Evolutionary conservation across 2,329 filamentous ascomycete species (phyloP).

Genomic region (Beauveria medogensis): DNA sequence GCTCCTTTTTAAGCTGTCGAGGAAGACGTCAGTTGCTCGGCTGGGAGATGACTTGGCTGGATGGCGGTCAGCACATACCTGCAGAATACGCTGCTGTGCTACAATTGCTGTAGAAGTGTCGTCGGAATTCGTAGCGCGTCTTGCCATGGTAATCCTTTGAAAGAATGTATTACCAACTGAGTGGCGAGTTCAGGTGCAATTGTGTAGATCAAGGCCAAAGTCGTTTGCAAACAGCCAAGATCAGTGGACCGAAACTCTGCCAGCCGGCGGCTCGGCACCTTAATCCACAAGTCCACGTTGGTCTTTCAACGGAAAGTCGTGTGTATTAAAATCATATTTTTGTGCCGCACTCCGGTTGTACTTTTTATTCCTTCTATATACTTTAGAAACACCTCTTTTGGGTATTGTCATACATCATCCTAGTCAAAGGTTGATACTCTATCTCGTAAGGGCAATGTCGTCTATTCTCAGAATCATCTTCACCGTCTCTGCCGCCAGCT

Average conservation of each 20-base stretch:
- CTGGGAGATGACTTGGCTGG: background rate
- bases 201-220: background rate
- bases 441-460: conserved; percentile 57
- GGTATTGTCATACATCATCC: conserved; percentile 31
- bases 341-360: background rate
- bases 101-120: conserved; percentile 15
- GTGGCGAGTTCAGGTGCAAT: too few relatives aligned
- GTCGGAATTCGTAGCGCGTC: background rate
- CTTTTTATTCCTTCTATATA: conserved; percentile 10
- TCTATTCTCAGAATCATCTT: conserved; percentile 79
- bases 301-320: background rate
- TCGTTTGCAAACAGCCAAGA: background rate
- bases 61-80: conserved; percentile 14
- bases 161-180: background rate
- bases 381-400: conserved; percentile 13
- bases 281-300: background rate
- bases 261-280: background rate
- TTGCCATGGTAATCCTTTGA: background rate
- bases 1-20: conserved; percentile 23
- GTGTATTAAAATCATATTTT: conserved; percentile 10
- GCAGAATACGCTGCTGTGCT: conserved; percentile 21
- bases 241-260: background rate
- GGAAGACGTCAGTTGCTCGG: background rate
- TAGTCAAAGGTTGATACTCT: conserved; percentile 24
- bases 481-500: conserved; percentile 94